These are phyloP conservation scores for Pholiota conissans DNA, from an alignment of 768 basidiomycete genomes.

Conservation along the genomic window DNA sequence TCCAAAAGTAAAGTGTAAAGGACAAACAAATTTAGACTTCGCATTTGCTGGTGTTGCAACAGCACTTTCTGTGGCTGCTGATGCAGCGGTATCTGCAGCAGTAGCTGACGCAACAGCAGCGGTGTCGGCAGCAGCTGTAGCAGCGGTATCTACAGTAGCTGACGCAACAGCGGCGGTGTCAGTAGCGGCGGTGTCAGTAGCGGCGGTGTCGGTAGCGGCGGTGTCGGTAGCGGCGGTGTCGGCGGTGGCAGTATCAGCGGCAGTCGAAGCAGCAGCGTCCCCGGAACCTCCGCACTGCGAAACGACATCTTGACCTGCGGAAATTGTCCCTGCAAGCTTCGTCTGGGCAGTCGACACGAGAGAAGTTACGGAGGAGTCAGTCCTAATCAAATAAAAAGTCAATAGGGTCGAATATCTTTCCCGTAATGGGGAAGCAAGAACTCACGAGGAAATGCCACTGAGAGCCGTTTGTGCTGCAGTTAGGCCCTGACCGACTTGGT, in stretches of 20 bases:
- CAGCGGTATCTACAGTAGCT: too few species aligned
- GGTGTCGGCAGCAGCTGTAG: too few species aligned
- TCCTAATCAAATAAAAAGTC: background rate
- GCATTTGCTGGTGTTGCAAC: background rate
- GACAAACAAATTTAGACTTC: background rate
- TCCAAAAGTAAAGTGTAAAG: background rate
- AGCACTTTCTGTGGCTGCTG: background rate
- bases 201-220: too few species aligned
- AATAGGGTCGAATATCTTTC: background rate
- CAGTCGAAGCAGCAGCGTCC: background rate
- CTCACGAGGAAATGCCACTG: slow-evolving; percentile 10
- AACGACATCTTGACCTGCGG: background rate
- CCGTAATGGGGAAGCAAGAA: background rate
- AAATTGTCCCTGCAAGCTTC: background rate
- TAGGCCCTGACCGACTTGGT: slow-evolving; percentile 11
- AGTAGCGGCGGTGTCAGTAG: too few species aligned
- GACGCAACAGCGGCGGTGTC: too few species aligned
- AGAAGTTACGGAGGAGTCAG: background rate
- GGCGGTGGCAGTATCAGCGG: background rate
- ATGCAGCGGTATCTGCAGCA: background rate
- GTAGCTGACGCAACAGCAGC: too few species aligned
- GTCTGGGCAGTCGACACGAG: background rate
- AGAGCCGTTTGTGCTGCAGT: slow-evolving; percentile 11
- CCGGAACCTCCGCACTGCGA: background rate
- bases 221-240: background rate